Evolutionary conservation across 345 rosid species (phyloP).

Genomic region (Xanthoceras sorbifolium): DNA sequence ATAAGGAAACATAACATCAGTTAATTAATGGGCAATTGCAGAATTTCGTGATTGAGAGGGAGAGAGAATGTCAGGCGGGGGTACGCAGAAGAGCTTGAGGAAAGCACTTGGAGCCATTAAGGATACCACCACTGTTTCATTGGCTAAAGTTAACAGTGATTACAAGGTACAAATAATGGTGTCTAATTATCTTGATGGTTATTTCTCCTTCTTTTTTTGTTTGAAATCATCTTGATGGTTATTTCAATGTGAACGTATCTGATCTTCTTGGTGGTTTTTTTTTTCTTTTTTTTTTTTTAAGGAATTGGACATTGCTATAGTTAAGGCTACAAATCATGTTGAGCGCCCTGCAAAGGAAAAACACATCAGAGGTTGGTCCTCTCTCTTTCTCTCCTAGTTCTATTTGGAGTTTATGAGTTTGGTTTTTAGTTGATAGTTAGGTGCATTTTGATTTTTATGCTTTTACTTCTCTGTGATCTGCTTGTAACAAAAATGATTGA

Average conservation of each 20-base stretch:
- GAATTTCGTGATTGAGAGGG: constrained; percentile 42
- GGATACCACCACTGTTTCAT: constrained; percentile 94
- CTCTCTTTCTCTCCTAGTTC: neutral
- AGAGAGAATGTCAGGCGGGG: constrained; percentile 75
- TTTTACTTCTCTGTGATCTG: neutral
- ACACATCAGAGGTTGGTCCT: constrained; percentile 69
- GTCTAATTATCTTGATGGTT: neutral
- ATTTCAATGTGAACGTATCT: neutral
- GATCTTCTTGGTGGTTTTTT: constrained; percentile 12
- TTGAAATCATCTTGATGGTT: neutral
- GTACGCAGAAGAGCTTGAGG: constrained; percentile 84
- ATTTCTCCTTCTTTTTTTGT: too few relatives aligned
- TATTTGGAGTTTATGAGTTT: neutral
- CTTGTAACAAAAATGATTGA: neutral
- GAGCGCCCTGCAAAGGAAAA: constrained; percentile 91
- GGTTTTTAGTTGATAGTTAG: neutral
- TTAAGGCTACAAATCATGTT: constrained; percentile 93
- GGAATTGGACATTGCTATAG: constrained; percentile 98
- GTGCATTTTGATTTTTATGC: neutral
- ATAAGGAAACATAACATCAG: constrained; percentile 12
- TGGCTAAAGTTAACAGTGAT: constrained; percentile 96
- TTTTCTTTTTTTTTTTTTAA: constrained; percentile 5
- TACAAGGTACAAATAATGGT: constrained; percentile 63
- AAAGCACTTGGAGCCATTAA: constrained; percentile 96
- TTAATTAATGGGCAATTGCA: constrained; percentile 26